A percentile compares a stretch with the other conserved stretches of the same genome.
These are phyloP conservation scores for Monsonia emarginata DNA, from an alignment of 441 rosid species.

Conservation along the genomic window DNA sequence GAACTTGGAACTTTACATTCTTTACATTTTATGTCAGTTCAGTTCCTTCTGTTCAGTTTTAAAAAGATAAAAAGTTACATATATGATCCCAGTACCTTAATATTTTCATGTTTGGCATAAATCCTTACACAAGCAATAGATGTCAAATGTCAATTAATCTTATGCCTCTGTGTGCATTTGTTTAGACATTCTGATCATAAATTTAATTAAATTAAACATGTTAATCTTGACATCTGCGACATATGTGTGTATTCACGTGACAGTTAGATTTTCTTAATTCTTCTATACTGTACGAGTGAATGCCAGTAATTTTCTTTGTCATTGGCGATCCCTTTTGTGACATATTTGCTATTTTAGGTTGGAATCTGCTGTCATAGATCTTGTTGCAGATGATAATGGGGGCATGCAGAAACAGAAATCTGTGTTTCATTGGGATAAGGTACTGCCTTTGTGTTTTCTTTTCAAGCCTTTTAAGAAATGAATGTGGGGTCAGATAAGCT, in stretches of 20 bases:
- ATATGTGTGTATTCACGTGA: background rate
- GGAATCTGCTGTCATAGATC: conserved; percentile 82
- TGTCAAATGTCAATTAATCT: background rate
- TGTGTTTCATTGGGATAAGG: conserved; percentile 90
- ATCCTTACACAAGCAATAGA: background rate
- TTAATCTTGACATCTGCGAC: background rate
- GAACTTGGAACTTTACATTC: background rate
- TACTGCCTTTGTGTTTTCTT: conserved; percentile 14
- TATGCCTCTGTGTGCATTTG: background rate
- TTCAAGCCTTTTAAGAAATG: background rate
- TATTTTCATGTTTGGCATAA: background rate
- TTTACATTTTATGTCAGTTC: background rate
- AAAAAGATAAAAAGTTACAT: background rate
- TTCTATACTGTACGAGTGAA: background rate
- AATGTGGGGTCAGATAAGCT: background rate
- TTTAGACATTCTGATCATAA: background rate
- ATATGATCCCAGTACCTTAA: background rate
- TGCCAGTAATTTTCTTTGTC: background rate
- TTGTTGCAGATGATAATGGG: conserved; percentile 74
- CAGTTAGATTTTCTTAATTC: background rate
- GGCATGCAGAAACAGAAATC: conserved; percentile 75
- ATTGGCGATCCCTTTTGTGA: background rate
- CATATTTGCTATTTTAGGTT: conserved; percentile 33
- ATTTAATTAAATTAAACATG: background rate
- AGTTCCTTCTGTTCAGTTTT: background rate